These are phyloP conservation scores for Phalaenopsis hybrid DNA, from an alignment of 116 monocot species.

Conservation along the genomic window DNA sequence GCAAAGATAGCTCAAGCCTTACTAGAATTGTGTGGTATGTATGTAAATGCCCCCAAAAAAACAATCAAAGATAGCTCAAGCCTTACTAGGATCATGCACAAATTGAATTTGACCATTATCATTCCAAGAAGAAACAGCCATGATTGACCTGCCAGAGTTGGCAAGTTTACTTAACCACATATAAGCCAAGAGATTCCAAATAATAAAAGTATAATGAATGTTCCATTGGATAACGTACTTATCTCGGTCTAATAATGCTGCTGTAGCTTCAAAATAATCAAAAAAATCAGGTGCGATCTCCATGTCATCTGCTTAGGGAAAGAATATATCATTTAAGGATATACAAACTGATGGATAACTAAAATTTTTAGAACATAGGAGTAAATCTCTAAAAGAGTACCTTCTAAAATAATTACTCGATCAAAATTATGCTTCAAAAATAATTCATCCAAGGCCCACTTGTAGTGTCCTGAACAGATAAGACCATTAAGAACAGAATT, in stretches of 20 bases:
- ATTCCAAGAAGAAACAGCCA: slow-evolving; percentile 99
- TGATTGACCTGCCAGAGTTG: slow-evolving; percentile 52
- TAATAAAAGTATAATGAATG: slow-evolving; percentile 1
- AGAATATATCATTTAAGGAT: not conserved
- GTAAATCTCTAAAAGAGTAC: slow-evolving; percentile 28
- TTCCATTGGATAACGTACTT: slow-evolving; percentile 37
- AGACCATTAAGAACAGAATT: not conserved
- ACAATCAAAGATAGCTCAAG: not conserved
- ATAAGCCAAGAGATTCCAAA: slow-evolving; percentile 3
- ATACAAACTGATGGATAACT: not conserved
- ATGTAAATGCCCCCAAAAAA: not conserved
- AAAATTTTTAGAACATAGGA: slow-evolving; percentile 4
- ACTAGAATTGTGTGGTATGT: too few species aligned
- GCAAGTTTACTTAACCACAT: not conserved
- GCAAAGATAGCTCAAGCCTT: too few species aligned
- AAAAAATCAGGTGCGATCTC: slow-evolving; percentile 97
- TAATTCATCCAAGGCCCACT: slow-evolving; percentile 91
- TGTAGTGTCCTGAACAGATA: slow-evolving; percentile 67
- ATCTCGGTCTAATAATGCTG: slow-evolving; percentile 65
- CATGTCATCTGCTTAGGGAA: slow-evolving; percentile 84
- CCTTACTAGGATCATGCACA: slow-evolving; percentile 79
- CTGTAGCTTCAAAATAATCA: slow-evolving; percentile 88
- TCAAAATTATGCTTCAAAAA: slow-evolving; percentile 66
- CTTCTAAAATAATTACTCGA: slow-evolving; percentile 95
- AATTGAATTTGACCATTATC: slow-evolving; percentile 93